phyloP scores from a whole-genome alignment of 768 basidiomycete species.

The Tulasnella sp. region DNA sequence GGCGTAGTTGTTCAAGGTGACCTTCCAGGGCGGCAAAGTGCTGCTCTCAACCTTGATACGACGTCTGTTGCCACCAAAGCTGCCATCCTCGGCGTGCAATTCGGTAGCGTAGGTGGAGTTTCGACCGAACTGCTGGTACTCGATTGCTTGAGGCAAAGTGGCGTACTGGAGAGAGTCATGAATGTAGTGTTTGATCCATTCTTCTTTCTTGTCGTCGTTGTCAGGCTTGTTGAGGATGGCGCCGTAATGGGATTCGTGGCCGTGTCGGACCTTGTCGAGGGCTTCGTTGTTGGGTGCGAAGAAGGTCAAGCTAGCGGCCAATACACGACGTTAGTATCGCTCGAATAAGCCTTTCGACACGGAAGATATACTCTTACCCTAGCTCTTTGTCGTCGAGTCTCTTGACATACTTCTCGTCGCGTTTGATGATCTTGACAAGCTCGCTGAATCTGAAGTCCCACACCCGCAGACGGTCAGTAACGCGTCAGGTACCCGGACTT shows the following conservation, averaged over 20 bases:
- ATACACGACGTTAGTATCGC: background rate
- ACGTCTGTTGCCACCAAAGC: slow-evolving; percentile 6
- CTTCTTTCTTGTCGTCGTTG: background rate
- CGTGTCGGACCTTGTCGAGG: background rate
- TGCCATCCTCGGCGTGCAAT: slow-evolving; percentile 11
- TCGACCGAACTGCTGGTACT: background rate
- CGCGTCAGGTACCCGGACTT: background rate
- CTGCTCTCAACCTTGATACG: slow-evolving; percentile 18
- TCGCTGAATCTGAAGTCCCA: slow-evolving; percentile 17
- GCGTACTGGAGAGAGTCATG: slow-evolving; percentile 10
- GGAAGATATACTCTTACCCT: background rate
- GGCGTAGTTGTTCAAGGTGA: slow-evolving; percentile 20
- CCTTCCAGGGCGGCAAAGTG: background rate
- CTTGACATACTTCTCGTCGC: background rate
- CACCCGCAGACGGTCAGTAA: background rate
- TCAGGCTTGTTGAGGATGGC: background rate
- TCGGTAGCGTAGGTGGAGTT: slow-evolving; percentile 18
- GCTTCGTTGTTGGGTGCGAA: slow-evolving; percentile 21
- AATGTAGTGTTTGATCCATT: background rate
- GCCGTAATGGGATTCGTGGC: background rate
- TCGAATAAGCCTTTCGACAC: background rate
- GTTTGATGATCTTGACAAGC: slow-evolving; percentile 17
- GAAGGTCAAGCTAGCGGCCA: slow-evolving; percentile 10
- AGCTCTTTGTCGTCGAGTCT: slow-evolving; percentile 14
- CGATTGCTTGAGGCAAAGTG: slow-evolving; percentile 12